Conservation (phyloP, 441 rosid genomes). For the Erysimum cheiri region DNA sequence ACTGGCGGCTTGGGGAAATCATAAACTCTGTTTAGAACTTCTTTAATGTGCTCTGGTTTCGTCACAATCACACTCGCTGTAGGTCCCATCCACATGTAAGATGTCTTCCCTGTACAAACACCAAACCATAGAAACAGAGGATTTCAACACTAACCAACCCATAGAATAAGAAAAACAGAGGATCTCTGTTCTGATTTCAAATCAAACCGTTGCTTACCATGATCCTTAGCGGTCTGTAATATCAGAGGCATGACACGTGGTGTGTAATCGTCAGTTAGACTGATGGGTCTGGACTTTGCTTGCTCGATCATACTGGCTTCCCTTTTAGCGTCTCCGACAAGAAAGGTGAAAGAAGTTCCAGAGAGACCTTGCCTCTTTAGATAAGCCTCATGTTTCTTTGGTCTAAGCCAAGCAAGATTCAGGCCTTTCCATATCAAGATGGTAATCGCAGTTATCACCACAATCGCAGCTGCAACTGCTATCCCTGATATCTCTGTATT, state of each 20-base stretch:
- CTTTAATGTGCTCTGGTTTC: conserved; percentile 50
- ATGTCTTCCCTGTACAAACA: conserved; percentile 40
- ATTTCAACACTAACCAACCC: conserved; percentile 7
- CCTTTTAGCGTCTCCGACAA: conserved; percentile 38
- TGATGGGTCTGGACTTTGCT: conserved; percentile 40
- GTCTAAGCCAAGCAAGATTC: conserved; percentile 46
- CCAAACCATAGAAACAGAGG: conserved; percentile 17
- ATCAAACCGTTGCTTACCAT: conserved; percentile 33
- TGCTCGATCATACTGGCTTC: conserved; percentile 29
- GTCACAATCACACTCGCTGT: conserved; percentile 44
- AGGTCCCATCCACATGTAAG: conserved; percentile 46
- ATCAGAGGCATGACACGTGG: conserved; percentile 35
- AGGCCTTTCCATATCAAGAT: conserved; percentile 34
- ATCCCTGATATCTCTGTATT: conserved; percentile 18
- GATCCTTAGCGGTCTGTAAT: conserved; percentile 29
- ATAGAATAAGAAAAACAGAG: conserved; percentile 15
- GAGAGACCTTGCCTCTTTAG: conserved; percentile 45
- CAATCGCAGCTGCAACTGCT: conserved; percentile 24
- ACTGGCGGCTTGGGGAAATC: conserved; percentile 45
- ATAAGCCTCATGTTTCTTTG: conserved; percentile 44
- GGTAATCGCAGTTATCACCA: conserved; percentile 14
- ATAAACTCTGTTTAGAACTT: conserved; percentile 39
- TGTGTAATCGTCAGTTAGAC: conserved; percentile 32
- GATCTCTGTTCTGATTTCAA: conserved; percentile 10
- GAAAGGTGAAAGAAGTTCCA: conserved; percentile 42